Evolutionary conservation across 2,329 filamentous ascomycete genomes (phyloP), one percentile per base, ranked within the genome.

Genomic region (Neopestalotiopsis sp.): DNA sequence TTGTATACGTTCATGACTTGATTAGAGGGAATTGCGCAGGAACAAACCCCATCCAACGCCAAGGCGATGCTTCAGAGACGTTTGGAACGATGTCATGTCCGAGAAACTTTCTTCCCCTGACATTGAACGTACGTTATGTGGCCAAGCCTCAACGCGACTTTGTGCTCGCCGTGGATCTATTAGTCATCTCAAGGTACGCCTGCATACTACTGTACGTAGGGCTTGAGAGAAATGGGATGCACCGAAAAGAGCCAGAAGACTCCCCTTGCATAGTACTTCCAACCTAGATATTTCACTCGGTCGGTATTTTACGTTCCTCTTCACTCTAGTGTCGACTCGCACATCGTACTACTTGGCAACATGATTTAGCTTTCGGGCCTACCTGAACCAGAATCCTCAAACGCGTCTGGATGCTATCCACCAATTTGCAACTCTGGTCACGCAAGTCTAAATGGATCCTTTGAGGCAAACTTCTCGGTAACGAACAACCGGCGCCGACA

Each of bases 401-500:
- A 49, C 66, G 61, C 63, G 71, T 58, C 56, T 62, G 61, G 71
- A 65, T 69, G 14, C 59, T 34, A 2, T 14, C 28, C 59, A 17
- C 34, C 30, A n/a, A 14, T n/a, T 17, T 24, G 45, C 9, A 53
- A n/a, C 45, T 53, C 9, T 53, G 14, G 45, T 62, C 32, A 20
- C 28, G 34, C 30, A 34, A 67, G 67, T 59, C 32, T 66, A 32
- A 49, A 57, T 61, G n/a, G 34, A 32, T 38, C 30, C 49, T 69
- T 56, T 70, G 49, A 68, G 45, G 67, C 32, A 17, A 34, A 59
- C 61, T 67, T 71, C 58, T 77, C 75, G 76, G 76, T 67, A 77
- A 68, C 71, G 75, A 70, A 75, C 74, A 72, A 76, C 70, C 69
- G 69, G 74, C 65, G 69, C 70, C 66, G 69, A 70, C 71, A 73